These are phyloP conservation scores for Neonothopanus nambi DNA, from an alignment of 1,284 basidiomycete genomes.

Conservation along the genomic window DNA sequence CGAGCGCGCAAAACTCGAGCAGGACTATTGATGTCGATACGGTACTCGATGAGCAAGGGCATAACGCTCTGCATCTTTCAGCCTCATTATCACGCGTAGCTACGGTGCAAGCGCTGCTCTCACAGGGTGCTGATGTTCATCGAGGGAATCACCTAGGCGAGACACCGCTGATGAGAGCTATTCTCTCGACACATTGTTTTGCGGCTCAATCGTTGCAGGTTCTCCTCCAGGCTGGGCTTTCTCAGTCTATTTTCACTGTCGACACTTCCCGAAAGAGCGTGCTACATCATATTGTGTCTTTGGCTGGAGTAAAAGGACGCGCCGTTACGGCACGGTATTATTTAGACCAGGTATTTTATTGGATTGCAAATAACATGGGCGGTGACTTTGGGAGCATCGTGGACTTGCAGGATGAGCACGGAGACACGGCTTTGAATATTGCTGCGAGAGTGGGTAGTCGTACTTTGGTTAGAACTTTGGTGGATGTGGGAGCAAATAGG, in stretches of 20 bases:
- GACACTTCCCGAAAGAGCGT: slow-evolving; percentile 90
- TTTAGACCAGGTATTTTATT: slow-evolving; percentile 86
- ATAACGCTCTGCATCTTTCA: slow-evolving; percentile 94
- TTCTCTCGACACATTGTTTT: slow-evolving; percentile 86
- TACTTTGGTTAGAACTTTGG: slow-evolving; percentile 81
- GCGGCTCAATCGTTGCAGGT: slow-evolving; percentile 77
- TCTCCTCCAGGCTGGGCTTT: slow-evolving; percentile 61
- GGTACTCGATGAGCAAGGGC: slow-evolving; percentile 91
- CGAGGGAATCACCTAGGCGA: slow-evolving; percentile 94
- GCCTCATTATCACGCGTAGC: slow-evolving; percentile 79
- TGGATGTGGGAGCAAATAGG: slow-evolving; percentile 94
- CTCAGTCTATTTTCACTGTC: slow-evolving; percentile 81
- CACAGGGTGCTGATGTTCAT: slow-evolving; percentile 80
- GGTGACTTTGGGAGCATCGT: slow-evolving; percentile 81
- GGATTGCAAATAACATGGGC: slow-evolving; percentile 72
- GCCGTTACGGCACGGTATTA: slow-evolving; percentile 88
- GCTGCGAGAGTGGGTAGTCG: slow-evolving; percentile 93
- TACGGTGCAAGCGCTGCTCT: slow-evolving; percentile 69
- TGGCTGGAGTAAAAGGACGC: slow-evolving; percentile 90
- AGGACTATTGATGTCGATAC: slow-evolving; percentile 69
- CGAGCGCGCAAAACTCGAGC: slow-evolving; percentile 27
- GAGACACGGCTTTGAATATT: slow-evolving; percentile 95
- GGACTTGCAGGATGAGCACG: slow-evolving; percentile 93
- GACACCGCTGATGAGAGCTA: slow-evolving; percentile 91
- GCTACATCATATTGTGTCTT: slow-evolving; percentile 91